Evolutionary conservation across 2,329 filamentous ascomycete species (phyloP).

Genomic region (Boeremia exigua): DNA sequence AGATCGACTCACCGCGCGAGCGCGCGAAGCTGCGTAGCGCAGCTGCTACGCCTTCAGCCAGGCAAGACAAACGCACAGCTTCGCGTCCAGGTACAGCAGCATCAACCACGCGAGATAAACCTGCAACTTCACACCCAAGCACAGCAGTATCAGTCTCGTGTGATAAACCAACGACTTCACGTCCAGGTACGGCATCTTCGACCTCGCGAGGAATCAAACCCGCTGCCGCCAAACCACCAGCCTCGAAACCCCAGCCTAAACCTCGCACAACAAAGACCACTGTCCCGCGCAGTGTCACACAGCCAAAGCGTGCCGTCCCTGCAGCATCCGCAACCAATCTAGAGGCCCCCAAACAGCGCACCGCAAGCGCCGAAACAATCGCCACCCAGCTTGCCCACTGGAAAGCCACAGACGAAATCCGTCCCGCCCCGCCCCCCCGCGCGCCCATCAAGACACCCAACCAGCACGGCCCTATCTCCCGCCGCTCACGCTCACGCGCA

Average conservation of each 20-base stretch:
- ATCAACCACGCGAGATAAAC: background rate
- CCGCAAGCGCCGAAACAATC: slow-evolving; percentile 24
- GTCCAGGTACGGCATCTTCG: background rate
- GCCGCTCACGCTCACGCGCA: background rate
- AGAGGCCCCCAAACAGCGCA: background rate
- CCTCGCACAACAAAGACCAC: slow-evolving; percentile 1
- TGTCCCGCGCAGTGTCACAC: background rate
- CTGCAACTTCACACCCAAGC: background rate
- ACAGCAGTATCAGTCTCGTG: background rate
- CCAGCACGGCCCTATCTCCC: background rate
- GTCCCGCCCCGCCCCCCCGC: background rate
- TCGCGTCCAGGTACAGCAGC: slow-evolving; percentile 1
- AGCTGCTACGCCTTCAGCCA: background rate
- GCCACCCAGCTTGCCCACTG: background rate
- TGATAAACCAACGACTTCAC: slow-evolving; percentile 3
- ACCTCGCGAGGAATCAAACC: background rate
- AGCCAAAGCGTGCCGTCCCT: background rate
- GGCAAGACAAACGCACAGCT: background rate
- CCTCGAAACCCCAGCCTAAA: background rate
- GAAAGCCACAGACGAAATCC: background rate
- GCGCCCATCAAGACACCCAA: background rate
- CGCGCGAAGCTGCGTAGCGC: slow-evolving; percentile 8
- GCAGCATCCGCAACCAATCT: background rate
- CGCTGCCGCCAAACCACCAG: background rate
- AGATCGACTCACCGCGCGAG: slow-evolving; percentile 8